A percentile compares a stretch with the other conserved stretches of the same genome.
Conservation (phyloP, 208 protist species). For the Trypanosoma melophagium region DNA sequence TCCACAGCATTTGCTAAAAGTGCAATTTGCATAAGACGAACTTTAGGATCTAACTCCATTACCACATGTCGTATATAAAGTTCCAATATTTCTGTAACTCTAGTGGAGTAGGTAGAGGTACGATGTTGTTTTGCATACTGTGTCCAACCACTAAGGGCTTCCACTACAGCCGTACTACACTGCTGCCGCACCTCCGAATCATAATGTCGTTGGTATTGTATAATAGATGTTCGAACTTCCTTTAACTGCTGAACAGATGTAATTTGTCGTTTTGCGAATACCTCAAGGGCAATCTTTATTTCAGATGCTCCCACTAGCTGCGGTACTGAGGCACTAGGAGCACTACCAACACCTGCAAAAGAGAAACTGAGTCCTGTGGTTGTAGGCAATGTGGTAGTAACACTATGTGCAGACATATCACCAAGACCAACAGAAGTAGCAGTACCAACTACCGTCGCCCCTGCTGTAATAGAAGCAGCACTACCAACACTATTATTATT, state of each 20-base stretch:
- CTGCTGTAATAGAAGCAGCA: background rate
- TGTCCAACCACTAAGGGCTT: conserved; percentile 65
- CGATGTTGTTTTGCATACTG: conserved; percentile 76
- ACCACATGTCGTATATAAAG: conserved; percentile 80
- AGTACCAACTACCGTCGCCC: background rate
- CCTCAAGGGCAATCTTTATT: conserved; percentile 70
- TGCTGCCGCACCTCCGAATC: conserved; percentile 73
- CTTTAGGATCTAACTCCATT: conserved; percentile 77
- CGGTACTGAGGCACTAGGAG: background rate
- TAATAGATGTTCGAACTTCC: conserved; percentile 63
- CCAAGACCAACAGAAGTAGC: too few relatives aligned
- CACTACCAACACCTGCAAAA: too few relatives aligned
- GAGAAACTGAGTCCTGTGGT: too few relatives aligned
- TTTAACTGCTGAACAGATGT: conserved; percentile 80
- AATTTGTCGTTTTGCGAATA: conserved; percentile 68
- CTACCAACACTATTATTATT: background rate
- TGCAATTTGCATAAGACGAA: conserved; percentile 64
- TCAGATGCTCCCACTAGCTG: conserved; percentile 36
- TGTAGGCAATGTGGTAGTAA: too few relatives aligned
- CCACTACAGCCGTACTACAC: conserved; percentile 71
- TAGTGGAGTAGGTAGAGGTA: conserved; percentile 79
- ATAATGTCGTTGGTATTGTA: conserved; percentile 72
- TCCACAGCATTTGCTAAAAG: conserved; percentile 64
- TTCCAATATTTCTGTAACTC: conserved; percentile 85
- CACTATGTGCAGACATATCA: too few relatives aligned